Evolutionary conservation across 2,329 filamentous ascomycete genomes (phyloP).

Genomic region (Botrytis tulipae): DNA sequence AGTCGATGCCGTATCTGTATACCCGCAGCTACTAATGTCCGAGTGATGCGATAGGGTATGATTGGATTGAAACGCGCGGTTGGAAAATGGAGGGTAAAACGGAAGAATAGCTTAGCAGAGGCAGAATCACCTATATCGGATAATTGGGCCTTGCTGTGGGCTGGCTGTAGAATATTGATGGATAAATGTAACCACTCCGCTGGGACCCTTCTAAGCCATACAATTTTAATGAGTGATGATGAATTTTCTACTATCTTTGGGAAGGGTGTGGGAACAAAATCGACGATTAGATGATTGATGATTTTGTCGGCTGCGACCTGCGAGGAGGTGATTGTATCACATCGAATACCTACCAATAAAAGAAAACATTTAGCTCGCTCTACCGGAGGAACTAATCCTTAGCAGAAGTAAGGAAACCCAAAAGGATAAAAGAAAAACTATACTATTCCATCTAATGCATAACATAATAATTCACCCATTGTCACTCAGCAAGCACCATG

Average conservation of each 20-base stretch:
- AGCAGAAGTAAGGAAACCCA: neutral
- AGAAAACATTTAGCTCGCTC: neutral
- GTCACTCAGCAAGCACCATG: conserved; percentile 3
- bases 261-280: neutral
- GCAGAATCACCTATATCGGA: neutral
- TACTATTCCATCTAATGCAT: neutral
- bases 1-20: neutral
- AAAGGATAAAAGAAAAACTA: neutral
- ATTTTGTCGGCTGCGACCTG: neutral
- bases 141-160: neutral
- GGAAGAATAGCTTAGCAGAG: conserved; percentile 2
- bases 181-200: conserved; percentile 16
- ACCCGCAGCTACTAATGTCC: conserved; percentile 11
- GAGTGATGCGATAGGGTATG: conserved; percentile 12
- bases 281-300: neutral
- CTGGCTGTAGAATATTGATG: neutral
- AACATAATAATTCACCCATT: neutral
- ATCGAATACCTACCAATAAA: neutral
- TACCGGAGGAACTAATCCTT: neutral
- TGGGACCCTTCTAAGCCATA: conserved; percentile 11
- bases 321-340: neutral
- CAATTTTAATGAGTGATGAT: neutral
- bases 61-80: conserved; percentile 19
- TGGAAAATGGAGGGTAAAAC: conserved; percentile 1
- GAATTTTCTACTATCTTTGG: neutral